Base-by-base conservation (phyloP, 2,329 filamentous ascomycete species). In the Sarocladiaceae sp. region DNA sequence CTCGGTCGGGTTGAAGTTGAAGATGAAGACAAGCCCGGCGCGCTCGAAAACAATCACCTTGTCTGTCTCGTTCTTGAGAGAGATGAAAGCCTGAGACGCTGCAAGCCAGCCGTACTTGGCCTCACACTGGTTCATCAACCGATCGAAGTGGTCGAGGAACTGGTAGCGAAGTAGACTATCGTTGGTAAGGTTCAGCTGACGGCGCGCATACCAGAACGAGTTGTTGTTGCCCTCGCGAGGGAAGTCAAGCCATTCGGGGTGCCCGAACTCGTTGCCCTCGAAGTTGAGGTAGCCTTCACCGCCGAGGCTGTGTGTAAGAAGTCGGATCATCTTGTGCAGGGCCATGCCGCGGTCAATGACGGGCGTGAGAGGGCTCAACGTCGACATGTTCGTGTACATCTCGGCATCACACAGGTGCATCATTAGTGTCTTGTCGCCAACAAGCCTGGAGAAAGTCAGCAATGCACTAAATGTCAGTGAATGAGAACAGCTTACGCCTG, bases 221-320 rank as follows among this genome's bases (percentile, higher is more conserved):
- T 95, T 95, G 58, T 82, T 70, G 67, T 96, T 96, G 47, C 93
- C 93, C 57, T 83, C 88, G 43, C 93, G 86, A 3, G 93, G 93
- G 66, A 98, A 98, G 64, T 98, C 93, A 31, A 98, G 85, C 93
- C 93, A 98, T 66, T 98, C 93, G 0, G 93, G 93, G 61, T 98
- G 93, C 1, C 93, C 93, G 58, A 98, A 98, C 65, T 98, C 93
- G 65, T 98, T 98, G 49, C 93, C 93, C 68, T 96, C 90, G 56
- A 98, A 98, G 70, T 97, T 98, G 44, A 98, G 84, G 60, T 95
- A 98, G 31, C 91, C 93, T 66, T 98, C 93, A 45, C 93, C 93
- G 47, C 93, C 93, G 13, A 98, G 78, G 33, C 76, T 79, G 61
- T 98, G 91, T 1, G 93, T 97, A 51, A 98, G 71, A 13, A 98